Evolutionary conservation across 139 green algal genomes (phyloP).

Genomic region (Yamagishiella unicocca): DNA sequence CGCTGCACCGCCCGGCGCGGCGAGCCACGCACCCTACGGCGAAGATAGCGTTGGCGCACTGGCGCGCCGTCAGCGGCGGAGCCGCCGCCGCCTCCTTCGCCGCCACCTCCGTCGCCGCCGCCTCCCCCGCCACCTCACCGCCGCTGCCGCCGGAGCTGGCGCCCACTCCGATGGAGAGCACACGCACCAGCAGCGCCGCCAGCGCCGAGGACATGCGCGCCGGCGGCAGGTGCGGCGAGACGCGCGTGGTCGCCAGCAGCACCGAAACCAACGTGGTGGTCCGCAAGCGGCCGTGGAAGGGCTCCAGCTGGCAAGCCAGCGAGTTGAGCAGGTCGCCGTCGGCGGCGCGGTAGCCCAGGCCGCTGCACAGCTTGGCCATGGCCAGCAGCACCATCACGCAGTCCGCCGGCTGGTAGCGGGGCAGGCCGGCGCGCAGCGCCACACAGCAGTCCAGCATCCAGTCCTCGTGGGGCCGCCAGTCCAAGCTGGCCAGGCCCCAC

Average conservation of each 20-base stretch:
- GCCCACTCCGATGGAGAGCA: neutral
- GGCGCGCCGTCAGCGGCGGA: conserved; percentile 8
- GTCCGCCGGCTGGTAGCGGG: neutral
- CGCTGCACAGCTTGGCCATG: neutral
- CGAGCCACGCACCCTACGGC: conserved; percentile 26
- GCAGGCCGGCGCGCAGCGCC: neutral
- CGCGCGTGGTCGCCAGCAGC: neutral
- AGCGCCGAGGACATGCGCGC: neutral
- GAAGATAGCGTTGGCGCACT: conserved; percentile 34
- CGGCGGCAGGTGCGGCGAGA: neutral
- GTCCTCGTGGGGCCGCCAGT: neutral
- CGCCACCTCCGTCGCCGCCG: neutral
- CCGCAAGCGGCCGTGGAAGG: neutral
- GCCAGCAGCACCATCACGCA: neutral
- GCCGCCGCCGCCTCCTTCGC: neutral
- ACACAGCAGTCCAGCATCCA: conserved; percentile 22
- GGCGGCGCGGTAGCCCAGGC: neutral
- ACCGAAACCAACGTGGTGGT: conserved; percentile 13
- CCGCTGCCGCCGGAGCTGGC: neutral
- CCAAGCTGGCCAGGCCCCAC: conserved; percentile 1
- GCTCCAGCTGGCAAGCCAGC: neutral
- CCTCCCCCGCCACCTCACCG: neutral
- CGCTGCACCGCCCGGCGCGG: neutral
- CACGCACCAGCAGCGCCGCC: neutral
- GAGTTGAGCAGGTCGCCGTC: conserved; percentile 7